Conservation (phyloP, 306 rosid species). For the Purshia tridentata region DNA sequence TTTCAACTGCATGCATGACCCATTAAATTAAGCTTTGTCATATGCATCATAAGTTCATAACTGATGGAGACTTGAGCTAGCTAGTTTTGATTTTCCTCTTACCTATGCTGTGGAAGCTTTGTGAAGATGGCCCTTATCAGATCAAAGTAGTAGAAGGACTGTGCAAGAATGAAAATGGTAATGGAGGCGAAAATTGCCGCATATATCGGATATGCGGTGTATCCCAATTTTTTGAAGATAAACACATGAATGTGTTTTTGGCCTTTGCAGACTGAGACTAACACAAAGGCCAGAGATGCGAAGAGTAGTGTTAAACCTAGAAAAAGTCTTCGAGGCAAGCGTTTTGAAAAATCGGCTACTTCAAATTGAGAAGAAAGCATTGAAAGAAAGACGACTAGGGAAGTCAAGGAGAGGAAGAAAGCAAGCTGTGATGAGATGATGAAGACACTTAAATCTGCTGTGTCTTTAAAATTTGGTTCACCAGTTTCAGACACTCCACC, state of each 20-base stretch:
- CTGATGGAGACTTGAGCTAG: no score
- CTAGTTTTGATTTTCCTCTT: background rate
- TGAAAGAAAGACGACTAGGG: conserved; percentile 18
- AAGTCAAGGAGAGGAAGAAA: background rate
- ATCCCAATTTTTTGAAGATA: conserved; percentile 23
- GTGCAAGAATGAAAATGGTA: conserved; percentile 35
- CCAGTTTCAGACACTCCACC: conserved; percentile 33
- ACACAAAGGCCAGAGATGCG: conserved; percentile 36
- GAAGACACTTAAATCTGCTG: background rate
- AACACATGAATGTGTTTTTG: conserved; percentile 8
- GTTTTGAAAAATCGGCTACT: conserved; percentile 25
- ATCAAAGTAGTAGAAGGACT: conserved; percentile 38
- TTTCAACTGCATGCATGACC: no score
- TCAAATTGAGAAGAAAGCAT: conserved; percentile 39
- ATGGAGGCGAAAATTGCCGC: conserved; percentile 34
- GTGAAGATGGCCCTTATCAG: conserved; percentile 37
- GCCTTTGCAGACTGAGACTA: conserved; percentile 37
- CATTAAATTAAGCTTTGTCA: no score
- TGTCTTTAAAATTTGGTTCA: conserved; percentile 27
- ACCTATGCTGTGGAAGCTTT: conserved; percentile 33
- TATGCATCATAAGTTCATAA: no score
- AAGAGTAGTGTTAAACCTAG: conserved; percentile 39
- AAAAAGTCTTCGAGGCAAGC: conserved; percentile 38
- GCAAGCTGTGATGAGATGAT: background rate
- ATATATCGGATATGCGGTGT: conserved; percentile 36